These are phyloP conservation scores for Trichothecium roseum DNA, from an alignment of 2,329 filamentous ascomycete species.

Conservation along the genomic window DNA sequence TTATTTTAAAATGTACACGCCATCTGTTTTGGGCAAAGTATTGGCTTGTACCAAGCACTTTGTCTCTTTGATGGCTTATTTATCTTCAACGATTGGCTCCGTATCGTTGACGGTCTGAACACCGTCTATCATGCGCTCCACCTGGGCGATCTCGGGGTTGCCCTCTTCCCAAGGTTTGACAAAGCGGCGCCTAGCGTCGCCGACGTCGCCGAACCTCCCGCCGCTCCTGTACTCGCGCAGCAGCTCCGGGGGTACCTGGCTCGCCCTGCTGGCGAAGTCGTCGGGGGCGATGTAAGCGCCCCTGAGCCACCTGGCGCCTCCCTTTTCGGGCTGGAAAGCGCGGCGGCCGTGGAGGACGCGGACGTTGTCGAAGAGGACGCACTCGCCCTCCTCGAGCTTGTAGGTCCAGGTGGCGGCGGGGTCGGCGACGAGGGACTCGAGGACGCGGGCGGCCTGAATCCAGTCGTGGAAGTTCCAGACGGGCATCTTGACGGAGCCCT, in stretches of 20 bases:
- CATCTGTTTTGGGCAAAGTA: too few species aligned
- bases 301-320: slow-evolving; percentile 69
- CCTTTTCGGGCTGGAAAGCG: slow-evolving; percentile 54
- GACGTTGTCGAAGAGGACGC: slow-evolving; percentile 86
- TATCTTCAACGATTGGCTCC: too few species aligned
- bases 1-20: too few species aligned
- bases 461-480: slow-evolving; percentile 23
- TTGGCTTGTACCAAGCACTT: too few species aligned
- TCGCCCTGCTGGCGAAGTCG: slow-evolving; percentile 28
- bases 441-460: slow-evolving; percentile 38
- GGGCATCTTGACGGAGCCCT: slow-evolving; percentile 36
- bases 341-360: slow-evolving; percentile 75
- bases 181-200: too few species aligned
- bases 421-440: slow-evolving; percentile 49
- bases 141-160: too few species aligned
- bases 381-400: slow-evolving; percentile 70
- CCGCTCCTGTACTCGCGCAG: too few species aligned
- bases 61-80: too few species aligned
- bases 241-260: slow-evolving; percentile 15
- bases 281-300: slow-evolving; percentile 67
- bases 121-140: neutral
- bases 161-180: too few species aligned
- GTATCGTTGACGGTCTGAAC: too few species aligned
- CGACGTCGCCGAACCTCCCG: slow-evolving; percentile 9
- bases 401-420: slow-evolving; percentile 54